Conservation (phyloP, 352 stramenopile genomes). For the Saprolegnia parasitica region DNA sequence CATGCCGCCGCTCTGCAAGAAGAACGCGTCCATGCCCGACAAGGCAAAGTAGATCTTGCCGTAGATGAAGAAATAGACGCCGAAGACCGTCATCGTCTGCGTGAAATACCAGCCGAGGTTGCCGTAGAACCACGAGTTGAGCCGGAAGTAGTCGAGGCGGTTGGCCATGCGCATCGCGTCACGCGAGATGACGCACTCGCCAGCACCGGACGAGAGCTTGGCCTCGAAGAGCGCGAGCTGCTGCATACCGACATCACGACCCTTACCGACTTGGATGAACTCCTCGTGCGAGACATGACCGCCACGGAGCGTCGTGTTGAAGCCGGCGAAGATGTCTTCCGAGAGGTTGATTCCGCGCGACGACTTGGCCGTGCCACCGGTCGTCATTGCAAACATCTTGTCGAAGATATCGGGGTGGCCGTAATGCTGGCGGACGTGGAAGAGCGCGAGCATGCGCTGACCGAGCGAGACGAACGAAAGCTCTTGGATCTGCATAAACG, state of each 20-base stretch:
- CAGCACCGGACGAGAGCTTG: slow-evolving; percentile 95
- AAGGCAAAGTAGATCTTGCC: slow-evolving; percentile 94
- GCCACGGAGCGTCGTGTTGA: slow-evolving; percentile 75
- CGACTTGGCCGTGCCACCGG: slow-evolving; percentile 71
- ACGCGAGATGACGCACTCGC: slow-evolving; percentile 95
- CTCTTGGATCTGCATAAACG: slow-evolving; percentile 86
- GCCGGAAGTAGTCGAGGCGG: slow-evolving; percentile 95
- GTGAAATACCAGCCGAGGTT: slow-evolving; percentile 98
- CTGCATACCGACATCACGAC: slow-evolving; percentile 98
- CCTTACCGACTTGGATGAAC: slow-evolving; percentile 92
- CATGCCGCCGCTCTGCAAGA: slow-evolving; percentile 88
- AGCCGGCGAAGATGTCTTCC: slow-evolving; percentile 87
- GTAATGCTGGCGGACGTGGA: slow-evolving; percentile 80
- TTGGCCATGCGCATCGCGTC: slow-evolving; percentile 94
- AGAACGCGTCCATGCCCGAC: slow-evolving; percentile 89
- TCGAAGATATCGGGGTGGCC: slow-evolving; percentile 87
- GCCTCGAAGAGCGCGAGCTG: slow-evolving; percentile 98
- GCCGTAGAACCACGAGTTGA: slow-evolving; percentile 98
- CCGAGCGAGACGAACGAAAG: slow-evolving; percentile 77
- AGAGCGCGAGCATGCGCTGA: slow-evolving; percentile 72
- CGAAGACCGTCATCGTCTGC: slow-evolving; percentile 96
- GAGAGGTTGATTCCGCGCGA: slow-evolving; percentile 82
- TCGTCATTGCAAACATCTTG: slow-evolving; percentile 78
- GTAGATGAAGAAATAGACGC: slow-evolving; percentile 98
- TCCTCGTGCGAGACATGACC: slow-evolving; percentile 73